Conservation (phyloP, 495 filamentous ascomycete genomes). For the Clavariopsis aquatica region DNA sequence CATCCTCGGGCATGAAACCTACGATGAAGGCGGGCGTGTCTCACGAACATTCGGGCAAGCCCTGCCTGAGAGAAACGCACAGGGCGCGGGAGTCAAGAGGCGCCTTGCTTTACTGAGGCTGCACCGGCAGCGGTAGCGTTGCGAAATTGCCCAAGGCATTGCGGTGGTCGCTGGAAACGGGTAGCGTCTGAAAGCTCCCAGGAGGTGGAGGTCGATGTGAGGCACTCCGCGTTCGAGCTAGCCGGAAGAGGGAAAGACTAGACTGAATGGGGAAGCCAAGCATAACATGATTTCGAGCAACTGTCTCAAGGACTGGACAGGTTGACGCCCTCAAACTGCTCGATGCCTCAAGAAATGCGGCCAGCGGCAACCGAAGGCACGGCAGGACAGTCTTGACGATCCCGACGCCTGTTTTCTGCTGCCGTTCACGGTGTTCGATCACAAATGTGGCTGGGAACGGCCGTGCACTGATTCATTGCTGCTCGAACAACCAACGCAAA, state of each 20-base stretch:
- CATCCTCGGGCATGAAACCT: slow-evolving; percentile 35
- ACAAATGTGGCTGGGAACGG: neutral
- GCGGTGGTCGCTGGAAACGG: slow-evolving; percentile 34
- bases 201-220: slow-evolving; percentile 31
- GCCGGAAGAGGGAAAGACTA: slow-evolving; percentile 15
- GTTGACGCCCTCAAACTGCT: slow-evolving; percentile 24
- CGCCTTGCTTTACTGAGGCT: slow-evolving; percentile 27
- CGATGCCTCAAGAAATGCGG: slow-evolving; percentile 27
- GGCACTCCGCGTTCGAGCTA: slow-evolving; percentile 11
- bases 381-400: slow-evolving; percentile 24
- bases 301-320: slow-evolving; percentile 25
- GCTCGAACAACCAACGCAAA: no score
- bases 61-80: slow-evolving; percentile 20
- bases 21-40: slow-evolving; percentile 39
- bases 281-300: slow-evolving; percentile 25
- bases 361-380: slow-evolving; percentile 23
- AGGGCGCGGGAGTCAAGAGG: slow-evolving; percentile 25
- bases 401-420: slow-evolving; percentile 4
- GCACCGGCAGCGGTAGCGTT: slow-evolving; percentile 11
- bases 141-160: slow-evolving; percentile 32
- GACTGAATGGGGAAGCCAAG: slow-evolving; percentile 14
- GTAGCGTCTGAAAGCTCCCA: slow-evolving; percentile 25
- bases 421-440: neutral
- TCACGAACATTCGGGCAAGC: slow-evolving; percentile 28
- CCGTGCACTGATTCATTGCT: no score